Evolutionary conservation across 495 filamentous ascomycete genomes (phyloP), one percentile per base, ranked within the genome.

Genomic region (Penicillium turbatum): DNA sequence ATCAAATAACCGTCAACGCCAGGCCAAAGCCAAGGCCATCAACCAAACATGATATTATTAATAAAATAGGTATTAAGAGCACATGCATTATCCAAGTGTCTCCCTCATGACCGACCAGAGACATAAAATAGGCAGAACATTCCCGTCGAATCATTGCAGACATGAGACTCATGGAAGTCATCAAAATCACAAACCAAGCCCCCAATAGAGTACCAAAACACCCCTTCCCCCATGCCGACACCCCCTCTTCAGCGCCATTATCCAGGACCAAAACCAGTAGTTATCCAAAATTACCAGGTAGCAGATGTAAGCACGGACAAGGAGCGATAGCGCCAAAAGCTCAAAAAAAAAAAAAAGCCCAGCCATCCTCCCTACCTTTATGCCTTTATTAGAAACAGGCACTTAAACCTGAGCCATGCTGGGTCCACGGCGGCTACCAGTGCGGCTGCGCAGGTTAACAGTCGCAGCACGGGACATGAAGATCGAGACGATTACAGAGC

Each of bases 321-420:
- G 31, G 15, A 34, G 30, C 43, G 15, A 12, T 6, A 45, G 8
- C 42, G 13, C 11, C 16, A 3, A 26, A 12, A n/a, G 31, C 31
- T 15, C 7, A 24, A 26, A 7, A 17, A 31, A 10, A 6, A 35
- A 19, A 9, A 2, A 35, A 26, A 27, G 6, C 15, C 17, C n/a
- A 35, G 11, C 12, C 21, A 6, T 24, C 21, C 21, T 24, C 21
- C 21, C 21, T 24, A 24, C 21, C 21, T 24, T 24, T 24, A 24
- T 24, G 21, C 4, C 45, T 5, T n/a, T 9, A 16, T 10, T 6
- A 12, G 26, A 11, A 39, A 30, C 13, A 39, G 29, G 7, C 19
- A 35, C 50, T 78, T 84, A 87, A 42, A 87, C 83, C 71, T 86
- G 82, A 48, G 79, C 75, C 83, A 87, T 87, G 60, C 71, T 64